A percentile compares a stretch with the other conserved stretches of the same genome.
Conservation (phyloP, 192 early-diverging fungal species). For the Linnemannia zychae region DNA sequence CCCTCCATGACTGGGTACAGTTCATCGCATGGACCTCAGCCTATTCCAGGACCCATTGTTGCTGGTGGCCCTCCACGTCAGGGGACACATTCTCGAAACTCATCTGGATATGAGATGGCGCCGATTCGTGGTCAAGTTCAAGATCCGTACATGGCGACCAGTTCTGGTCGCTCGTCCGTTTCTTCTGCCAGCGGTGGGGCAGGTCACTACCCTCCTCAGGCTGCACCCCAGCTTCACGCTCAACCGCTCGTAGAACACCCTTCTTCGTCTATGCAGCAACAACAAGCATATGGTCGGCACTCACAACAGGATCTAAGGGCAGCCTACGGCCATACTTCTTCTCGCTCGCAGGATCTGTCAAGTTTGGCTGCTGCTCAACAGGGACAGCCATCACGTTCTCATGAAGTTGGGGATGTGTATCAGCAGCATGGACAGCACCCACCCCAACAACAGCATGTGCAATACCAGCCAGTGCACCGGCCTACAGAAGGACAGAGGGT, state of each 20-base stretch:
- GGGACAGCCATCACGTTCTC: constrained; percentile 18
- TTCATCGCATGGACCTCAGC: constrained; percentile 23
- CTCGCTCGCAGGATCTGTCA: constrained; percentile 35
- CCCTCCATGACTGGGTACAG: constrained; percentile 27
- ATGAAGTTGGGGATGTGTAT: not conserved
- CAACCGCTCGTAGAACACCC: constrained; percentile 4
- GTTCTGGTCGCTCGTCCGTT: not conserved
- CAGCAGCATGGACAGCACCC: constrained; percentile 17
- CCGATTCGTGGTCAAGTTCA: not conserved
- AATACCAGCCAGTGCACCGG: not conserved
- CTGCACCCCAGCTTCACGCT: not conserved
- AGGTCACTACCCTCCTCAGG: not conserved
- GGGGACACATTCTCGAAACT: constrained; percentile 24
- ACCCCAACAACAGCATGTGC: not conserved
- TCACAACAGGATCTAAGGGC: constrained; percentile 24
- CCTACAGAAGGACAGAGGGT: not conserved
- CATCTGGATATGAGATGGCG: constrained; percentile 22
- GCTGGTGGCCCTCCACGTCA: not conserved
- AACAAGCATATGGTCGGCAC: constrained; percentile 5
- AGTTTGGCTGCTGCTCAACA: constrained; percentile 6
- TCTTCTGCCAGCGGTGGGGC: not conserved
- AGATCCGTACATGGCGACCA: constrained; percentile 9
- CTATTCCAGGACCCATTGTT: constrained; percentile 13
- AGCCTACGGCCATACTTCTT: constrained; percentile 19
- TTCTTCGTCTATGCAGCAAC: constrained; percentile 10